Percentiles rank a stretch among this genome's conserved stretches.
Evolutionary conservation across 139 green algal genomes (phyloP).

Genomic region (Chlorella sp.): DNA sequence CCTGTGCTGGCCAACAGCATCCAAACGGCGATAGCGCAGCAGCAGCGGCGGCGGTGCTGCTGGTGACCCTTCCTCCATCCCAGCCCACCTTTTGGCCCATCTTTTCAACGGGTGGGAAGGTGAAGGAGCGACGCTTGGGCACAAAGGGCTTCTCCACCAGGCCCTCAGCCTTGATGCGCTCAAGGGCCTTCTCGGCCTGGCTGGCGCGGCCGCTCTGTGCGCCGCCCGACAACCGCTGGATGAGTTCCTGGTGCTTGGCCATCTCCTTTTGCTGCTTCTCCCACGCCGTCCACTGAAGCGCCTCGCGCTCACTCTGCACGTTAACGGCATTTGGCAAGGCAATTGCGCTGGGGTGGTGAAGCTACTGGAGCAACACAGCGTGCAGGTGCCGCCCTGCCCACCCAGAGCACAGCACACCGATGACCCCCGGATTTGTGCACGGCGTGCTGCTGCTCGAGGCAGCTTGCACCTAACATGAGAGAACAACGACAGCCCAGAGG

Average conservation of each 20-base stretch:
- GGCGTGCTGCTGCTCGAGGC: too few relatives aligned
- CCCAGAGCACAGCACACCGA: too few relatives aligned
- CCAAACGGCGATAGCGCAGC: too few relatives aligned
- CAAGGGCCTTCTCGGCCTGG: constrained; percentile 88
- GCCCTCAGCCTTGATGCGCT: constrained; percentile 71
- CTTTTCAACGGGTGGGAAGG: constrained; percentile 32
- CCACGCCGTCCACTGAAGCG: constrained; percentile 77
- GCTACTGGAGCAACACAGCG: too few relatives aligned
- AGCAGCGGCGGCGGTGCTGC: too few relatives aligned
- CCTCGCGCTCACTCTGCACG: constrained; percentile 56
- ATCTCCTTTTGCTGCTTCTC: constrained; percentile 98
- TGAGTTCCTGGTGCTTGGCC: constrained; percentile 58
- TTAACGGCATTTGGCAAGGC: too few relatives aligned
- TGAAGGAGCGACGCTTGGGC: constrained; percentile 38
- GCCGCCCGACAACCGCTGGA: constrained; percentile 42
- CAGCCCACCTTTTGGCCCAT: constrained; percentile 20
- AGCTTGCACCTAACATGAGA: too few relatives aligned
- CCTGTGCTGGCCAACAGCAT: too few relatives aligned
- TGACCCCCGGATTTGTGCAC: too few relatives aligned
- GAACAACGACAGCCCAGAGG: too few relatives aligned
- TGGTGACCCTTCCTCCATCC: neutral
- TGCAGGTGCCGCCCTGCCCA: too few relatives aligned
- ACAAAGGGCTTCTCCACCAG: constrained; percentile 83
- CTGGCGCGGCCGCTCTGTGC: constrained; percentile 47
- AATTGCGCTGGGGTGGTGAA: too few relatives aligned